Evolutionary conservation across 306 rosid genomes (phyloP).

Genomic region (Amphicarpaea edgeworthii): DNA sequence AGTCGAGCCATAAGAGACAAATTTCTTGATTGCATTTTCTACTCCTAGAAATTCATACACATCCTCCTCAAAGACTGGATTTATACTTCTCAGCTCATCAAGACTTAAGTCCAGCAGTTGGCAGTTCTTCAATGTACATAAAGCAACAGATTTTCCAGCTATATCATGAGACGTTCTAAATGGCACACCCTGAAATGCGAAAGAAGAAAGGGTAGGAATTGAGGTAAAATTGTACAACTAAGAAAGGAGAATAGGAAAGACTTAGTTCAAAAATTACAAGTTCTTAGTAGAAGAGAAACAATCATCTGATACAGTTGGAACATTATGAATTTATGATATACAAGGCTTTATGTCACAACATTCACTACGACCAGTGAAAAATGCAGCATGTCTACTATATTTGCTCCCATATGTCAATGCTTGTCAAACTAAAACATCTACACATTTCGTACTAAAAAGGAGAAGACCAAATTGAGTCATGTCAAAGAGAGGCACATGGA

Average conservation of each 20-base stretch:
- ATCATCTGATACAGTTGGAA: conserved; percentile 4
- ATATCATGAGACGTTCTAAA: conserved; percentile 96
- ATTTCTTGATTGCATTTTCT: conserved; percentile 79
- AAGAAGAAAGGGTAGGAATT: neutral
- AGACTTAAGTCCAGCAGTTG: conserved; percentile 74
- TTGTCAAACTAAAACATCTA: no score
- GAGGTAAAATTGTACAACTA: conserved; percentile 12
- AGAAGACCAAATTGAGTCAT: no score
- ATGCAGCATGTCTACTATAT: no score
- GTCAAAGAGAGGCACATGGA: no score
- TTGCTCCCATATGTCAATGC: no score
- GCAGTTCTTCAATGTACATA: conserved; percentile 71
- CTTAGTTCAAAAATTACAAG: conserved; percentile 13
- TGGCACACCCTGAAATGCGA: conserved; percentile 77
- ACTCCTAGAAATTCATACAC: conserved; percentile 91
- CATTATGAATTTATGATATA: no score
- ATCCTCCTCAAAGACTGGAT: conserved; percentile 69
- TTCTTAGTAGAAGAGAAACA: neutral
- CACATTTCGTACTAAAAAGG: no score
- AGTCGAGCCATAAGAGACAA: conserved; percentile 89
- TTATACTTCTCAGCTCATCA: conserved; percentile 73
- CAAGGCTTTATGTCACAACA: no score
- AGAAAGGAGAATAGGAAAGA: neutral
- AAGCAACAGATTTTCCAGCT: conserved; percentile 84
- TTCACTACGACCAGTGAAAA: no score